A percentile compares a stretch with the other conserved stretches of the same genome.
Evolutionary conservation across 2,329 filamentous ascomycete genomes (phyloP).

Genomic region (Penicillium sp.): DNA sequence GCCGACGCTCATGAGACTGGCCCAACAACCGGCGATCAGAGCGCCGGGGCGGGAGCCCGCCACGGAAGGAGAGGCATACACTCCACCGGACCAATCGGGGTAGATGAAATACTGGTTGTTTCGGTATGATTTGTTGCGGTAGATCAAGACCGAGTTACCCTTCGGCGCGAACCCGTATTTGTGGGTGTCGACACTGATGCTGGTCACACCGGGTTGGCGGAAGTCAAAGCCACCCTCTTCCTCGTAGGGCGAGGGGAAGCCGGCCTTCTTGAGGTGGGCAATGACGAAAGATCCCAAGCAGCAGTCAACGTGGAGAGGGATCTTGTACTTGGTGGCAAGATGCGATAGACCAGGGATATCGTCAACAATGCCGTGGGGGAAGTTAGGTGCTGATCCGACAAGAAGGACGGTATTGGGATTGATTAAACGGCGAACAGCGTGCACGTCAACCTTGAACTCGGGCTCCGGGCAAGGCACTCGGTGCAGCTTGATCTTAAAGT

Average conservation of each 20-base stretch:
- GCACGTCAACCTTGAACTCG: slow-evolving; percentile 76
- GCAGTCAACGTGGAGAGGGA: slow-evolving; percentile 95
- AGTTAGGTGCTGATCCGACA: slow-evolving; percentile 94
- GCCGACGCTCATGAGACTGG: slow-evolving; percentile 82
- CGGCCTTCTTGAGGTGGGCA: slow-evolving; percentile 87
- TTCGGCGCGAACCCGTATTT: slow-evolving; percentile 99
- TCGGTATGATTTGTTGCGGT: slow-evolving; percentile 74
- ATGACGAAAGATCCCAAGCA: slow-evolving; percentile 95
- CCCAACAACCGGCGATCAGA: slow-evolving; percentile 94
- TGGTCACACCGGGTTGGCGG: slow-evolving; percentile 87
- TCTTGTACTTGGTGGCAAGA: slow-evolving; percentile 72
- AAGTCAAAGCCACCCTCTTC: slow-evolving; percentile 89
- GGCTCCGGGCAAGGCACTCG: slow-evolving; percentile 83
- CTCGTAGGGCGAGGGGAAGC: slow-evolving; percentile 60
- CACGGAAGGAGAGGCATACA: slow-evolving; percentile 90
- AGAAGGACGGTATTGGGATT: slow-evolving; percentile 93
- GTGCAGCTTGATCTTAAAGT: slow-evolving; percentile 96
- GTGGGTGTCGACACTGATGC: slow-evolving; percentile 95
- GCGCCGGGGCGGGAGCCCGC: slow-evolving; percentile 90
- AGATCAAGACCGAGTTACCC: slow-evolving; percentile 89
- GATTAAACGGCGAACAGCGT: slow-evolving; percentile 75
- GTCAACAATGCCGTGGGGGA: slow-evolving; percentile 96
- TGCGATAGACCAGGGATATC: slow-evolving; percentile 83
- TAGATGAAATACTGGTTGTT: slow-evolving; percentile 96
- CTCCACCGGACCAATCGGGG: slow-evolving; percentile 90